Percentiles rank a stretch among this genome's conserved stretches.
phyloP scores from a whole-genome alignment of 345 rosid species.

The Rhizophora mangle region DNA sequence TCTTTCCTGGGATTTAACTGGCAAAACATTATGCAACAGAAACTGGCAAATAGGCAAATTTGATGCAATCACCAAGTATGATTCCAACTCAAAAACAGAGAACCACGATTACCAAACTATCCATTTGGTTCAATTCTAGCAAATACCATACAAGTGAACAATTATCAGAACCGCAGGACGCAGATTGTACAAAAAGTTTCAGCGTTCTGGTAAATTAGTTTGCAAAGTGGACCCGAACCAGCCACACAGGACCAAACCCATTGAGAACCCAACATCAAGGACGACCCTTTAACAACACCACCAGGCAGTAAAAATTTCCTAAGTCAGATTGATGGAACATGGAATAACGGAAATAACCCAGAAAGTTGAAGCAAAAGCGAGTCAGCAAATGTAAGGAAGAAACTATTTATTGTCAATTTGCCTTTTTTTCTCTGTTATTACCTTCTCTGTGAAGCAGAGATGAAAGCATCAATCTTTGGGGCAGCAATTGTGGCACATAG shows the following conservation, averaged over 20 bases:
- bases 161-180: too few species aligned
- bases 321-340: not conserved
- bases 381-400: not conserved
- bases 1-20: too few species aligned
- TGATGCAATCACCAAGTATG: too few species aligned
- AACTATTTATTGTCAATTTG: too few species aligned
- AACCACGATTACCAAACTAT: too few species aligned
- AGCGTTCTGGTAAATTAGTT: too few species aligned
- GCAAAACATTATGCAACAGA: too few species aligned
- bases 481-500: slow-evolving; percentile 62
- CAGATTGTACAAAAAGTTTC: too few species aligned
- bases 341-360: not conserved
- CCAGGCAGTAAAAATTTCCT: not conserved
- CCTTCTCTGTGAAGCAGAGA: slow-evolving; percentile 77
- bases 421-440: not conserved
- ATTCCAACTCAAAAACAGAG: too few species aligned
- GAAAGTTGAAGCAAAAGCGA: not conserved
- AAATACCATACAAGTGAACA: too few species aligned
- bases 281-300: not conserved
- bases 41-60: too few species aligned
- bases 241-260: not conserved
- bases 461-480: slow-evolving; percentile 64
- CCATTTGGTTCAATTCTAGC: too few species aligned
- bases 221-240: not conserved
- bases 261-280: not conserved